Evolutionary conservation across 345 rosid species (phyloP), one percentile per base, ranked within the genome.

Genomic region (Murraya paniculata): DNA sequence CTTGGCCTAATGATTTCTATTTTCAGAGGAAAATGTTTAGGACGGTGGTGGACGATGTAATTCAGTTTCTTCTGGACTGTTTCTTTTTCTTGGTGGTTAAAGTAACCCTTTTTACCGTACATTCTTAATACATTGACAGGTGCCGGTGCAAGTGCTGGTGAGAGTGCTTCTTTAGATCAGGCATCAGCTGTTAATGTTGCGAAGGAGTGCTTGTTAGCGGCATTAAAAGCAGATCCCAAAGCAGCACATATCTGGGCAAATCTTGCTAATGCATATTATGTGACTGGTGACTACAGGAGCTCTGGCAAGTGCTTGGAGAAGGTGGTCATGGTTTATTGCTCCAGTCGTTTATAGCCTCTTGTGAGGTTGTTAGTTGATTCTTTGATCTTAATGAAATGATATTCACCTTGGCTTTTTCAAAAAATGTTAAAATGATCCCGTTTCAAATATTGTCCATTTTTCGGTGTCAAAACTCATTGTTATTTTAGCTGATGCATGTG

Each of bases 281-380:
- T 90, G 87, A 81, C 78, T 68, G 94, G 94, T 56, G 99, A 94
- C 86, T 90, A 92, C 84, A 88, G 89, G 84, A 96, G 94, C 76
- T 89, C 98, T 75, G 85, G 89, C 90, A 92, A 92, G 83, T 96
- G 99, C 86, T 90, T 96, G 95, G 98, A 96, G 93, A 96, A 96
- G 99, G 99, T 96, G 90, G 93, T 84, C 85, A 83, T 86, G 85
- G 85, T 80, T 90, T 76, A 81, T 86, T 86, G 84, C 79, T 86
- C 61, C 72, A 58, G 76, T 83, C 80, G 78, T 82, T 81, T 86
- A 72, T 83, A 81, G 83, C 83, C 83, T 87, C 82, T 83, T 36
- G 83, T 87, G 83, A 86, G 89, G 89, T 85, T 87, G 84, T 90
- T 85, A 76, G 76, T 84, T 86, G 86, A 77, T 86, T 82, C 87